Evolutionary conservation across 148 eudicot genomes (phyloP).

Genomic region (Cornus controversa): DNA sequence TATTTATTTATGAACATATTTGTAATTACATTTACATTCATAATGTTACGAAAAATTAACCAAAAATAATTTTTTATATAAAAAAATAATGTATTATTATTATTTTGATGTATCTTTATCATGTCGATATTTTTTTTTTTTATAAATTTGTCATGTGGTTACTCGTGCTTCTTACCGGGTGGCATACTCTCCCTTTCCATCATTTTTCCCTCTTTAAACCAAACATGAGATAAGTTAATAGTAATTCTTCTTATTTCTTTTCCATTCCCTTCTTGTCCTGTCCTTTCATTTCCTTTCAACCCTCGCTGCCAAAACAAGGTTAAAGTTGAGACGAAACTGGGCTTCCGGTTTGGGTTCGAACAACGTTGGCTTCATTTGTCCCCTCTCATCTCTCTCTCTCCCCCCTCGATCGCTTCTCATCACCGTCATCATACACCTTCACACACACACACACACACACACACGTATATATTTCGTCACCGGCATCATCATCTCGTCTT

Average conservation of each 20-base stretch:
- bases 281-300: too few species aligned
- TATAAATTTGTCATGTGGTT: too few species aligned
- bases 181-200: background rate
- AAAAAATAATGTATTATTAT: too few species aligned
- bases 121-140: too few species aligned
- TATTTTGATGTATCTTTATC: too few species aligned
- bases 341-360: constrained; percentile 9
- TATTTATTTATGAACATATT: too few species aligned
- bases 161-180: too few species aligned
- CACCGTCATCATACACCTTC: constrained; percentile 5
- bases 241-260: too few species aligned
- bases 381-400: background rate
- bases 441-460: background rate
- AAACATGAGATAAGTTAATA: background rate
- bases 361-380: background rate
- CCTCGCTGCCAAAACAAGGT: background rate
- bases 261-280: too few species aligned
- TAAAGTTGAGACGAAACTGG: background rate
- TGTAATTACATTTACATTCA: too few species aligned
- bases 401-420: constrained; percentile 9
- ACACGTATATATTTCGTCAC: background rate
- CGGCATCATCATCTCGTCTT: background rate
- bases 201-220: background rate
- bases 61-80: too few species aligned
- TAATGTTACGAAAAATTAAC: too few species aligned